Conservation (phyloP, 495 filamentous ascomycete species). For the Barbatosphaeria neglecta region DNA sequence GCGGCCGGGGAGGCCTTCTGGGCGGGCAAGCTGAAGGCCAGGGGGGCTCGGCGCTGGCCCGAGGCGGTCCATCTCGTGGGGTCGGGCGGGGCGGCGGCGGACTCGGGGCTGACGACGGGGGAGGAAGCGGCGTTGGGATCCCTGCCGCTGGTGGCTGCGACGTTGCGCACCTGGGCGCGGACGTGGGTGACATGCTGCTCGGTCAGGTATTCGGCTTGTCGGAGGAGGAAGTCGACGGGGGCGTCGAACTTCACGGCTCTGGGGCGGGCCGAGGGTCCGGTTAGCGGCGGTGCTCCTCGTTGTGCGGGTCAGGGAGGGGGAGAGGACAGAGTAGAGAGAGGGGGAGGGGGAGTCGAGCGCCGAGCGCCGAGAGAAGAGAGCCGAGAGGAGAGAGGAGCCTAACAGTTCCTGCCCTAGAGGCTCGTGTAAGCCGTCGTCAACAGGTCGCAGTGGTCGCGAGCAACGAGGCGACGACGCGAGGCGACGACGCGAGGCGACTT, state of each 20-base stretch:
- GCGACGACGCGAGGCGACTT: conserved; percentile 18
- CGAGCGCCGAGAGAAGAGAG: no score
- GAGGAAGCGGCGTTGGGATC: conserved; percentile 35
- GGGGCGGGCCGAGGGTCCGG: no score
- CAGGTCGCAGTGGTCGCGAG: conserved; percentile 2
- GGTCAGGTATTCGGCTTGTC: conserved; percentile 91
- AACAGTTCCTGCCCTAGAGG: conserved; percentile 72
- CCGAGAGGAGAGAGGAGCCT: conserved; percentile 9
- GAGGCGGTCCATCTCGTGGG: conserved; percentile 47
- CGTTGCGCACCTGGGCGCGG: conserved; percentile 78
- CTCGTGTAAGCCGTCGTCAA: conserved; percentile 19
- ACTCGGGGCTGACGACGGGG: conserved; percentile 38
- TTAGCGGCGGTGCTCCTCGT: no score
- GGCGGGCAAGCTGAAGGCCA: conserved; percentile 49
- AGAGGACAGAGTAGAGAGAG: not conserved
- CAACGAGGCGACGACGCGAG: not conserved
- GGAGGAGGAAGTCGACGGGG: conserved; percentile 75
- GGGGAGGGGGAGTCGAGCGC: not conserved
- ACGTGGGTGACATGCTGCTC: conserved; percentile 83
- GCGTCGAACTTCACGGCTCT: conserved; percentile 47
- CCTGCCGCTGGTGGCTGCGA: conserved; percentile 27
- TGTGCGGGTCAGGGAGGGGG: not conserved
- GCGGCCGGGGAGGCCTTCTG: conserved; percentile 49
- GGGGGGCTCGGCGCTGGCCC: conserved; percentile 48
- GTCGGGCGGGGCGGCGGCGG: conserved; percentile 39